Percentiles rank a stretch among this genome's conserved stretches.
Conservation (phyloP, 306 rosid species). For the Cajanus cajan region DNA sequence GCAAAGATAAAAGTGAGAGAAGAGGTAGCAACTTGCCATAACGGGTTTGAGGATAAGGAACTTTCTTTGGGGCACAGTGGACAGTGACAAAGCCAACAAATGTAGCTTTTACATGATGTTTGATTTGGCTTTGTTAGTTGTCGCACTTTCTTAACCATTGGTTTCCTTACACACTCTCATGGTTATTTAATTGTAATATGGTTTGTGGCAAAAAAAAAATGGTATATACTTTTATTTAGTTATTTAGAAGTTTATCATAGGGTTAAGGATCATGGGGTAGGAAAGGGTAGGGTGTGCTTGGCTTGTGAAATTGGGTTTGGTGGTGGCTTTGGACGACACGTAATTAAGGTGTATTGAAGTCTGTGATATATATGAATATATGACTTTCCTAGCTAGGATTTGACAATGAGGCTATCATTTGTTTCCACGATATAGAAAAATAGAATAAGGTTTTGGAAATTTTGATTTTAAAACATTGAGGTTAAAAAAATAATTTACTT, state of each 20-base stretch:
- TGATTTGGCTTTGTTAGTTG: slow-evolving; percentile 30
- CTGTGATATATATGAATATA: not conserved
- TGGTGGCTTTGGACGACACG: not conserved
- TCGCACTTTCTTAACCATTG: slow-evolving; percentile 32
- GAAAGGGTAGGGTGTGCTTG: slow-evolving; percentile 10
- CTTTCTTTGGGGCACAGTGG: slow-evolving; percentile 71
- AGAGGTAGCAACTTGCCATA: slow-evolving; percentile 38
- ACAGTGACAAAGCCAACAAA: slow-evolving; percentile 46
- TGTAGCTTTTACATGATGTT: slow-evolving; percentile 38
- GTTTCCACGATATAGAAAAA: not conserved
- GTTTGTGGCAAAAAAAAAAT: not conserved
- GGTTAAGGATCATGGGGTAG: not conserved
- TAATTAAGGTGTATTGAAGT: not conserved
- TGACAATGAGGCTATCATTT: not conserved
- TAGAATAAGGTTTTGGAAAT: not conserved
- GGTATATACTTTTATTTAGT: not conserved
- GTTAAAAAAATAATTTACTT: not conserved
- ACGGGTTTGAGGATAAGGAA: slow-evolving; percentile 47
- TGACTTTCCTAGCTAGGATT: not conserved
- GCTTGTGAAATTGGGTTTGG: slow-evolving; percentile 14
- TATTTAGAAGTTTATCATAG: not conserved
- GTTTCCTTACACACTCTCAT: slow-evolving; percentile 7
- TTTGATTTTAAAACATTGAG: not conserved
- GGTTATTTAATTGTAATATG: slow-evolving; percentile 3
- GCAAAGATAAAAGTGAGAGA: slow-evolving; percentile 12